Base-by-base conservation (phyloP, 1,284 basidiomycete genomes). In the Pseudomicrostroma phylloplanum region DNA sequence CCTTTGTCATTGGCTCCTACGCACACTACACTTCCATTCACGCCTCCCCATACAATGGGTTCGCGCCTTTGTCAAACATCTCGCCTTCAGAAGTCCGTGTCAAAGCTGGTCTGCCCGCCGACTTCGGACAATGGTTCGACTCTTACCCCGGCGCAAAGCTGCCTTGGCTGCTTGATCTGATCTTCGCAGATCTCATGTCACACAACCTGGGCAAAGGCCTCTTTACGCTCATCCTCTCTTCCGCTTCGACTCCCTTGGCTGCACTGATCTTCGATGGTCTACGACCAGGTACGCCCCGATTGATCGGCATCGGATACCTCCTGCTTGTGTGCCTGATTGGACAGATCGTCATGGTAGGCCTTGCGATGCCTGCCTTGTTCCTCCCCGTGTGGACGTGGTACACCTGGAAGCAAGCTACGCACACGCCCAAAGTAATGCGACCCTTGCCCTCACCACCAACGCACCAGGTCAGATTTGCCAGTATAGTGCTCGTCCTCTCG, bases 261-360 rank as follows among this genome's bases (percentile, higher is more conserved):
- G 46, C 46, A 48, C n/a, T n/a, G 46, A n/a, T 48, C 46, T n/a
- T 48, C 46, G 46, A 48, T n/a, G 46, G 6, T n/a, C 46, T 48
- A n/a, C 30, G 30, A 36, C 30, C 30, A 36, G 30, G 30, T 36
- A 36, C 30, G 30, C 30, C 30, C 9, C 30, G 3, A 4, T 4
- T 36, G 46, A 3, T 48, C 7, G 46, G 46, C 46, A 48, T 48
- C 46, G 46, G 23, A 48, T n/a, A 23, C 46, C 23, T 48, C 23
- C n/a, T 23, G 4, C 12, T 48, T 3, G 23, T 48, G 17, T n/a
- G 17, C 17, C 17, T 48, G n/a, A 48, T 48, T 48, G 46, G n/a
- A n/a, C n/a, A 23, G n/a, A 23, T 48, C 7, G 17, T n/a, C 6
- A 48, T 48, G 46, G 7, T 48, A n/a, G 46, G 46, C 46, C 12